These are phyloP conservation scores for Pseudocercospora fuligena DNA, from an alignment of 2,329 filamentous ascomycete genomes.

Conservation along the genomic window DNA sequence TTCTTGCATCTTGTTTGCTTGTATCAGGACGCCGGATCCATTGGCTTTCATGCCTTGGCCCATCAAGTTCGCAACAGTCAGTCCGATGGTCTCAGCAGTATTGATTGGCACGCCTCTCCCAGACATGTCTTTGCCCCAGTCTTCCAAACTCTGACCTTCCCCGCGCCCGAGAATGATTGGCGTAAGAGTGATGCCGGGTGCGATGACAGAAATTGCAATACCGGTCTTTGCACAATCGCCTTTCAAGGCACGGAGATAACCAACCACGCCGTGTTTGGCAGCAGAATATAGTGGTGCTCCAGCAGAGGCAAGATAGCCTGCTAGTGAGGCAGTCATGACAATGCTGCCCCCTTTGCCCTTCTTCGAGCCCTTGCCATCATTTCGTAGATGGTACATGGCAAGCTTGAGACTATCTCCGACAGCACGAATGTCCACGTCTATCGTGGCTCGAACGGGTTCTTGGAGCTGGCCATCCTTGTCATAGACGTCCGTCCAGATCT, in stretches of 20 bases:
- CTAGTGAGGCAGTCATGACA: conserved; percentile 55
- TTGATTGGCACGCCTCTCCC: conserved; percentile 54
- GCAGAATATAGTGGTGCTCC: conserved; percentile 55
- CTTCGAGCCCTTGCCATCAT: conserved; percentile 37
- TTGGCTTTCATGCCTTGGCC: conserved; percentile 50
- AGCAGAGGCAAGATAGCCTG: conserved; percentile 55
- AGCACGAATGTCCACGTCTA: conserved; percentile 54
- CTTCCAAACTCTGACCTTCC: conserved; percentile 42
- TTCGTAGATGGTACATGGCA: conserved; percentile 53
- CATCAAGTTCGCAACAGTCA: conserved; percentile 53
- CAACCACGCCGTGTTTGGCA: conserved; percentile 57
- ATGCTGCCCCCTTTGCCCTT: conserved; percentile 49
- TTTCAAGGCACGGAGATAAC: conserved; percentile 57
- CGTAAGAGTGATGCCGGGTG: conserved; percentile 56
- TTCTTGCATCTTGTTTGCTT: conserved; percentile 46
- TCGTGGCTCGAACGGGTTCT: conserved; percentile 52
- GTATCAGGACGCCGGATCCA: conserved; percentile 53
- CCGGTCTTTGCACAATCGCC: conserved; percentile 52
- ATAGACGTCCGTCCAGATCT: conserved; percentile 55
- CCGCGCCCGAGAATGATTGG: conserved; percentile 47
- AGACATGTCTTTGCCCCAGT: conserved; percentile 52
- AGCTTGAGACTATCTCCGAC: conserved; percentile 54
- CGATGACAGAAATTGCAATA: conserved; percentile 54
- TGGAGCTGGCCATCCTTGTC: conserved; percentile 49
- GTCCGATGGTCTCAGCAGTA: conserved; percentile 49